Evolutionary conservation across 2,329 filamentous ascomycete species (phyloP), one percentile per base, ranked within the genome.

Genomic region (Ambrosiella cleistominuta): DNA sequence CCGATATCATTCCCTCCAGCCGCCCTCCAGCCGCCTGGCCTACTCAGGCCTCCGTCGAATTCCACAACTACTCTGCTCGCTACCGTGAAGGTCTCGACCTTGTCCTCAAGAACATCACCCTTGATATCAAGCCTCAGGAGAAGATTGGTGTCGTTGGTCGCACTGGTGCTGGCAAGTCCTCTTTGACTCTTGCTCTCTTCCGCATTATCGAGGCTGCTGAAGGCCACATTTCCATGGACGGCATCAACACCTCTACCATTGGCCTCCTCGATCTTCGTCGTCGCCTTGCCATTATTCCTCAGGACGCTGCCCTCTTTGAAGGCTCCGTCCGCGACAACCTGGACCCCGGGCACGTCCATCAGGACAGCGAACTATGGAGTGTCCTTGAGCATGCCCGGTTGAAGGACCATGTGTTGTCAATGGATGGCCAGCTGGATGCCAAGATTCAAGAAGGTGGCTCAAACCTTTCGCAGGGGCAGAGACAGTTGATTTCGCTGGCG

Each of bases 141-240:
- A 98, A 97, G 77, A 93, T 98, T 68, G 93, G 93, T 61, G 90
- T 98, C 9, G 93, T 98, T 38, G 93, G 93, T 58, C 85, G 93
- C 54, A 98, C 93, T 0, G 93, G 93, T 57, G 93, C 93, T 38
- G 93, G 93, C 67, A 98, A 98, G 74, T 95, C 88, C 61, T 95
- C 89, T 8, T 74, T 98, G 62, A 97, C 93, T 0, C 76, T 98
- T 62, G 84, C 93, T 1, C 75, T 98, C 17, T 98, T 98, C 79
- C 83, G 94, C 56, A 89, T 98, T 64, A 97, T 98, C 62, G 94
- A 98, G 71, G 81, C 90, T 1, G 80, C 77, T 42, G 80, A 81
- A 47, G 93, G 93, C 56, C 78, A 85, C 65, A 93, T 98, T 64
- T 86, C 81, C 64, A 95, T 98, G 66, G 93, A 98, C 70, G 78